phyloP scores from a whole-genome alignment of 495 filamentous ascomycete species.

The Penicillium odoratum region DNA sequence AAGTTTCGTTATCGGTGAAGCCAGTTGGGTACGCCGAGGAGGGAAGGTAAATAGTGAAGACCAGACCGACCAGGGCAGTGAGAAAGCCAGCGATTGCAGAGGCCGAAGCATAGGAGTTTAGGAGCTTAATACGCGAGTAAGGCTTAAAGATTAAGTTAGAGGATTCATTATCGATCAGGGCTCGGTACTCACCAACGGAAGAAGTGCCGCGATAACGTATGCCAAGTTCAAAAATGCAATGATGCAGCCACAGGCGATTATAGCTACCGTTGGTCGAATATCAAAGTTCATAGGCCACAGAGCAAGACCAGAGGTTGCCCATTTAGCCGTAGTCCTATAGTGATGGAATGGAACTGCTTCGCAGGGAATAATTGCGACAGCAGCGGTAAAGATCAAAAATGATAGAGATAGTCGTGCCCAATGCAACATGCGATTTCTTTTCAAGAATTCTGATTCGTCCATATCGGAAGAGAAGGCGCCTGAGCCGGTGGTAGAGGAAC shows the following conservation, averaged over 20 bases:
- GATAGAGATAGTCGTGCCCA: conserved; percentile 40
- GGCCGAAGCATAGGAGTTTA: conserved; percentile 41
- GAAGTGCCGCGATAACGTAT: conserved; percentile 42
- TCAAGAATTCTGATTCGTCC: conserved; percentile 41
- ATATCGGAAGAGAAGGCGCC: conserved; percentile 35
- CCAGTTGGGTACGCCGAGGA: conserved; percentile 38
- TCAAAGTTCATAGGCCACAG: conserved; percentile 55
- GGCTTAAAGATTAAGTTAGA: conserved; percentile 26
- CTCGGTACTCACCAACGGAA: conserved; percentile 42
- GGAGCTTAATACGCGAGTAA: conserved; percentile 34
- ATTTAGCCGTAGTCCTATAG: conserved; percentile 39
- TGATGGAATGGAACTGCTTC: conserved; percentile 41
- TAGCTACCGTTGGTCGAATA: conserved; percentile 43
- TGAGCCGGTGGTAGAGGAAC: conserved; percentile 29
- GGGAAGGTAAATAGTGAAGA: conserved; percentile 46
- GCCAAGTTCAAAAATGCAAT: conserved; percentile 39
- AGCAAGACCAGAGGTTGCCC: conserved; percentile 38
- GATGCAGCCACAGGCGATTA: conserved; percentile 46
- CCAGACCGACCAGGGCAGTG: conserved; percentile 38
- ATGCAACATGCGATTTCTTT: conserved; percentile 37
- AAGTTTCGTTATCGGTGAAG: conserved; percentile 43
- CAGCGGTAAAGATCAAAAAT: conserved; percentile 29
- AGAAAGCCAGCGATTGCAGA: conserved; percentile 40
- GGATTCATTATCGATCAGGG: not conserved
- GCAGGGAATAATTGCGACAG: conserved; percentile 43